Percentiles rank a stretch among this genome's conserved stretches.
Conservation (phyloP, 345 rosid genomes). For the Leavenworthia alabamica region DNA sequence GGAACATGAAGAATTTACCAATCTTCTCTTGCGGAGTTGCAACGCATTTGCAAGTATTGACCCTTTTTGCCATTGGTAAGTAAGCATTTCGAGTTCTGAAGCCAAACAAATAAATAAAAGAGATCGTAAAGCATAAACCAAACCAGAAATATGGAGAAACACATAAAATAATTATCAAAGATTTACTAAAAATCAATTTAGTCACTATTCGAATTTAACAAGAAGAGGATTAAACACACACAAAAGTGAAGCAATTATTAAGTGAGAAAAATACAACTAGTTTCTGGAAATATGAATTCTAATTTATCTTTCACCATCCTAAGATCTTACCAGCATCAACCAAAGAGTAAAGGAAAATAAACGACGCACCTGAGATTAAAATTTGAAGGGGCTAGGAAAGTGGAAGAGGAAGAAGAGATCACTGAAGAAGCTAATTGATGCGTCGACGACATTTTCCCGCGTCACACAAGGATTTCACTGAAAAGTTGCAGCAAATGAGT, state of each 20-base stretch:
- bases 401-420: no score
- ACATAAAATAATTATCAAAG: background rate
- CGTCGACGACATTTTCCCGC: conserved; percentile 27
- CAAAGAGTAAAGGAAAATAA: background rate
- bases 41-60: conserved; percentile 28
- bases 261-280: background rate
- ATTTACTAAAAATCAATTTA: background rate
- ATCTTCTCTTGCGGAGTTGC: conserved; percentile 32
- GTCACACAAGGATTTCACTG: background rate
- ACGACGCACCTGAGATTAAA: conserved; percentile 22
- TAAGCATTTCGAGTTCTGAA: conserved; percentile 28
- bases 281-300: background rate
- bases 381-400: conserved; percentile 23
- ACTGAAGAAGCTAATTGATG: no score
- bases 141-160: background rate
- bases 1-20: background rate
- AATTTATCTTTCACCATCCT: background rate
- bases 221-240: background rate
- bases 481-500: background rate
- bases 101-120: background rate
- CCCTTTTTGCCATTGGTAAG: conserved; percentile 22
- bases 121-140: background rate
- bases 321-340: background rate
- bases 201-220: background rate
- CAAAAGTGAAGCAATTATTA: background rate